phyloP scores from a whole-genome alignment of 352 stramenopile genomes.

The Phytophthora lateralis region DNA sequence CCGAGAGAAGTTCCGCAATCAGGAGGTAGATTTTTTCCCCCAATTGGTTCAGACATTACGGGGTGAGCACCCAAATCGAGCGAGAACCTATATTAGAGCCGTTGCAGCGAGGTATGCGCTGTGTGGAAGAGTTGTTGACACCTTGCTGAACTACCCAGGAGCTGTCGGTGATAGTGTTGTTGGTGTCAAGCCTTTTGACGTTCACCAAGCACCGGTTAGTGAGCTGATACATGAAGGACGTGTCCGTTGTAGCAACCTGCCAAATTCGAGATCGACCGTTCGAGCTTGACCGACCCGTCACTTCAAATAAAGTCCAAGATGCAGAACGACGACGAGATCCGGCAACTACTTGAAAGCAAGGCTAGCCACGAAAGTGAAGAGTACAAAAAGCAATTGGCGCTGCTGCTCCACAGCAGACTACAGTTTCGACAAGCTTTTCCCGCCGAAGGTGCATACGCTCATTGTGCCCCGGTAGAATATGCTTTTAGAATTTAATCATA shows the following conservation, averaged over 20 bases:
- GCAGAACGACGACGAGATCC: constrained; percentile 49
- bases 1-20: constrained; percentile 41
- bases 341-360: constrained; percentile 25
- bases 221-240: constrained; percentile 48
- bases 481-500: background rate
- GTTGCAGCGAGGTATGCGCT: constrained; percentile 48
- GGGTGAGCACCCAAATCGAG: constrained; percentile 58
- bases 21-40: constrained; percentile 70
- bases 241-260: constrained; percentile 17
- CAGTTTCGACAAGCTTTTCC: constrained; percentile 31
- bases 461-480: background rate
- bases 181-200: constrained; percentile 41
- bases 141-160: constrained; percentile 42
- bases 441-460: constrained; percentile 16
- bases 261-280: constrained; percentile 23
- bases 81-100: constrained; percentile 61
- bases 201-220: constrained; percentile 39
- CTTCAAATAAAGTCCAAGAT: constrained; percentile 26
- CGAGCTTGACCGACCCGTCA: constrained; percentile 6
- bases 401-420: constrained; percentile 47
- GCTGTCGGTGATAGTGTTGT: constrained; percentile 43
- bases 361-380: constrained; percentile 35
- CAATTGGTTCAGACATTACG: constrained; percentile 66
- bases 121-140: constrained; percentile 46
- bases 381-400: constrained; percentile 46